Percentiles rank a stretch among this genome's conserved stretches.
phyloP scores from a whole-genome alignment of 1,139 yeast genomes.

The Saccharomyces pastorianus region DNA sequence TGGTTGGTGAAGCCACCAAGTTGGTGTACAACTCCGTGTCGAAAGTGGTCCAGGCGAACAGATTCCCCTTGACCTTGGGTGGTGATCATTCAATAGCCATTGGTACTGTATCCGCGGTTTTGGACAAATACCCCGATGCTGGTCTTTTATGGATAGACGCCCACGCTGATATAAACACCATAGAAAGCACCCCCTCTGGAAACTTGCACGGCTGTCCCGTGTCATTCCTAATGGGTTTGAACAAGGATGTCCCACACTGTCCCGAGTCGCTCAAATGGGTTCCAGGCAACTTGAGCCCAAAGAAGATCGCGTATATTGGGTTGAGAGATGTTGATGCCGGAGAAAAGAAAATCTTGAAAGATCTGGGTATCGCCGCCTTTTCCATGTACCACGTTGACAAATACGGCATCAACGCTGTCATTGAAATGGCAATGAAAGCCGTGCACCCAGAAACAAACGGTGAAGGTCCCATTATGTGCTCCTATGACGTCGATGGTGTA shows the following conservation, averaged over 20 bases:
- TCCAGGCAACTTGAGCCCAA: conserved; percentile 52
- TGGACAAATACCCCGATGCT: conserved; percentile 74
- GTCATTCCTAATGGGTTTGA: conserved; percentile 77
- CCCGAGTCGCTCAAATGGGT: conserved; percentile 79
- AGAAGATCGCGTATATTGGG: conserved; percentile 85
- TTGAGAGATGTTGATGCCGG: conserved; percentile 87
- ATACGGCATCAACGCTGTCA: conserved; percentile 84
- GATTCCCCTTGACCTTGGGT: conserved; percentile 78
- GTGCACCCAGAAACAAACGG: conserved; percentile 61
- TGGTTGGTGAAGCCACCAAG: conserved; percentile 69
- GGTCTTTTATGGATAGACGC: conserved; percentile 96
- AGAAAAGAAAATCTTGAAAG: conserved; percentile 66
- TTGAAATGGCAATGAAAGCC: conserved; percentile 80
- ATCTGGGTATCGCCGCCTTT: conserved; percentile 72
- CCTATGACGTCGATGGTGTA: conserved; percentile 94
- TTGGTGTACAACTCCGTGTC: conserved; percentile 56
- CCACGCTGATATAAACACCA: conserved; percentile 93
- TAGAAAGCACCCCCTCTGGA: conserved; percentile 79
- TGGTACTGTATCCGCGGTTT: conserved; percentile 82
- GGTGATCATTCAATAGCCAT: conserved; percentile 97
- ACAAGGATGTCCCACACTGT: conserved; percentile 40
- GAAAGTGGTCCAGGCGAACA: conserved; percentile 38
- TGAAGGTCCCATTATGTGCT: conserved; percentile 68
- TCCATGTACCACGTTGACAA: conserved; percentile 96
- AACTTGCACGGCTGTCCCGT: conserved; percentile 97